A percentile compares a stretch with the other conserved stretches of the same genome.
Evolutionary conservation across 805 yeast genomes (phyloP).

Genomic region (Sugiyamaella valdiviana): DNA sequence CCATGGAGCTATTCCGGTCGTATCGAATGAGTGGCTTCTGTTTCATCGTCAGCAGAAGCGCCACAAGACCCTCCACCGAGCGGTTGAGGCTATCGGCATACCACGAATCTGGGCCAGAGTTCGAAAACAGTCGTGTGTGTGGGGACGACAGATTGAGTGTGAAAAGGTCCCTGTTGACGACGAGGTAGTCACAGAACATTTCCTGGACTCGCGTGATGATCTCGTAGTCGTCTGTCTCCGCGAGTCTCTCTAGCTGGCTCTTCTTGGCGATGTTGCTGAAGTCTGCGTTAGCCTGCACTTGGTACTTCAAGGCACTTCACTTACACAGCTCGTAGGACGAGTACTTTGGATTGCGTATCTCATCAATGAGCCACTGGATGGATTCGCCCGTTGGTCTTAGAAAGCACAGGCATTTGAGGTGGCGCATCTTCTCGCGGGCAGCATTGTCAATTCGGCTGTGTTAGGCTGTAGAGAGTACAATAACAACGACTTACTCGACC

Average conservation of each 20-base stretch:
- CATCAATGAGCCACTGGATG: slow-evolving; percentile 53
- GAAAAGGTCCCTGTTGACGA: slow-evolving; percentile 65
- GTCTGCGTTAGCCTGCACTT: slow-evolving; percentile 8
- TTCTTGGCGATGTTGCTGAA: slow-evolving; percentile 74
- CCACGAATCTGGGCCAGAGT: slow-evolving; percentile 38
- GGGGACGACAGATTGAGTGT: slow-evolving; percentile 42
- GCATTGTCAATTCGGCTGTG: slow-evolving; percentile 46
- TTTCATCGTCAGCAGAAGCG: slow-evolving; percentile 65
- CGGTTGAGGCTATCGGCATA: slow-evolving; percentile 39
- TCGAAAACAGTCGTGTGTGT: slow-evolving; percentile 30
- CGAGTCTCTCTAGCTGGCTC: slow-evolving; percentile 73
- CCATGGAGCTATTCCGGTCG: slow-evolving; percentile 62
- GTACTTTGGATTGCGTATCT: slow-evolving; percentile 73
- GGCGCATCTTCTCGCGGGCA: slow-evolving; percentile 64
- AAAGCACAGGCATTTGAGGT: slow-evolving; percentile 74
- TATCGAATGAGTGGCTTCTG: slow-evolving; percentile 72
- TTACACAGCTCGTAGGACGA: slow-evolving; percentile 60
- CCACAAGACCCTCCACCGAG: slow-evolving; percentile 41
- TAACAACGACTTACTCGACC: slow-evolving; percentile 41
- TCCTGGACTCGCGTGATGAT: slow-evolving; percentile 72
- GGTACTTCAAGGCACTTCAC: background rate
- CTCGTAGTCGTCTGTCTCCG: slow-evolving; percentile 86
- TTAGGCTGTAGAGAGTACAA: background rate
- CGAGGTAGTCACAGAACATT: slow-evolving; percentile 74
- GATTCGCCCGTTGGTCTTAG: slow-evolving; percentile 66